Evolutionary conservation across 139 green algal genomes (phyloP).

Genomic region (Bryopsis sp.): DNA sequence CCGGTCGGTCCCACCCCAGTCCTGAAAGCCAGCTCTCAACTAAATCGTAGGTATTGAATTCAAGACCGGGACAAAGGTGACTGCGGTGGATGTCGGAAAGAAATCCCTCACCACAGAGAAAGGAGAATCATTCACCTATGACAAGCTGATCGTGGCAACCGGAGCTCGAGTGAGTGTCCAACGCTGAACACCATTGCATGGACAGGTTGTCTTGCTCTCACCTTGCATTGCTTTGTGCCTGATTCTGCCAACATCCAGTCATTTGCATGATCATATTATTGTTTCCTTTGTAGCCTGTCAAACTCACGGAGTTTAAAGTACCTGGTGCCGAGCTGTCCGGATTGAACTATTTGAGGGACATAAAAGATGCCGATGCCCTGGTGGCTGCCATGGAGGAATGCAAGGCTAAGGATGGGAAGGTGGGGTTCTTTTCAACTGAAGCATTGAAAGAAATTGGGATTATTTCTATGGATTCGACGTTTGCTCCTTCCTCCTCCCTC

Average conservation of each 20-base stretch:
- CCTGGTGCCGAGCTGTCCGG: constrained; percentile 63
- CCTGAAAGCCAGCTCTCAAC: background rate
- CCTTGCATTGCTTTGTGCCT: too few relatives aligned
- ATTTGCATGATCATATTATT: too few relatives aligned
- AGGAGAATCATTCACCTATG: constrained; percentile 55
- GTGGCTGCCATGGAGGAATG: constrained; percentile 42
- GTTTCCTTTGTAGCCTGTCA: constrained; percentile 29
- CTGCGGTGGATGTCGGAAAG: constrained; percentile 34
- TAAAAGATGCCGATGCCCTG: constrained; percentile 66
- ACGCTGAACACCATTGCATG: background rate
- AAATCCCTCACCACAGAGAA: constrained; percentile 50
- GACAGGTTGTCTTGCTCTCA: background rate
- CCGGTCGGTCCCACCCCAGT: too few relatives aligned
- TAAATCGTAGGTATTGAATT: constrained; percentile 42
- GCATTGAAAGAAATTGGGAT: too few relatives aligned
- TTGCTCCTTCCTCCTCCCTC: too few relatives aligned
- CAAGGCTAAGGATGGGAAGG: constrained; percentile 52
- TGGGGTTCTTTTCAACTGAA: too few relatives aligned
- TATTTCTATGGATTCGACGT: too few relatives aligned
- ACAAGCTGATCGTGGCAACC: constrained; percentile 80
- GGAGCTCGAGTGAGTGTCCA: constrained; percentile 54
- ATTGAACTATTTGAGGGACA: constrained; percentile 74
- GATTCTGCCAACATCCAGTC: too few relatives aligned
- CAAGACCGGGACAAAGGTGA: constrained; percentile 47
- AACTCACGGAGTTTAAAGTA: constrained; percentile 57